These are phyloP conservation scores for Gynandropsis gynandra DNA, from an alignment of 345 rosid genomes.

Conservation along the genomic window DNA sequence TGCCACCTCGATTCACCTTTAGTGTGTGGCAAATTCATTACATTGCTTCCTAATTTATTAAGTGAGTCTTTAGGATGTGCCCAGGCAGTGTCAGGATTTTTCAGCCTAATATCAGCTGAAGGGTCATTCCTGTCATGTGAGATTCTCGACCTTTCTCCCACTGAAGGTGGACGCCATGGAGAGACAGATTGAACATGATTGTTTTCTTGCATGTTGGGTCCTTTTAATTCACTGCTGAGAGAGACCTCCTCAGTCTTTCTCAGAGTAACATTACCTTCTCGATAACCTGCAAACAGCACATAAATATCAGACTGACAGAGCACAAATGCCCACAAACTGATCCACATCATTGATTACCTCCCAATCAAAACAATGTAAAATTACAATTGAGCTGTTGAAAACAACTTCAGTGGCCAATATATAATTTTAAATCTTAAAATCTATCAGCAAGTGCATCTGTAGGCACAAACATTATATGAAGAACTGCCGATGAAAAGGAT, in stretches of 20 bases:
- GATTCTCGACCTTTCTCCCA: constrained; percentile 38
- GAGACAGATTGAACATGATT: constrained; percentile 36
- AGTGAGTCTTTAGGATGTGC: constrained; percentile 39
- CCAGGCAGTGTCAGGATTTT: constrained; percentile 46
- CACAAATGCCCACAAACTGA: no score
- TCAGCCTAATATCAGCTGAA: constrained; percentile 36
- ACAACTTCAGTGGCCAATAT: no score
- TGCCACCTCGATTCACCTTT: constrained; percentile 55
- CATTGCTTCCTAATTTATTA: constrained; percentile 39
- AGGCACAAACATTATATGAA: no score
- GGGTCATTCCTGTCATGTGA: constrained; percentile 45
- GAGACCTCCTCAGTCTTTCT: constrained; percentile 45
- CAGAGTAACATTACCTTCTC: constrained; percentile 38
- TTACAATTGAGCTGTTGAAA: no score
- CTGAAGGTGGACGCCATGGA: constrained; percentile 46
- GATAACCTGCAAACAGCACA: constrained; percentile 39
- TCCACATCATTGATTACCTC: no score
- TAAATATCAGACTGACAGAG: constrained; percentile 12
- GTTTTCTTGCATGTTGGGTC: constrained; percentile 36
- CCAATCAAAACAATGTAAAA: no score
- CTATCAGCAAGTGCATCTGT: no score
- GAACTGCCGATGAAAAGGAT: no score
- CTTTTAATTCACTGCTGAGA: constrained; percentile 28
- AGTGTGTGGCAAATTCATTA: constrained; percentile 33
- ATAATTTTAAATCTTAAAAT: no score